These are phyloP conservation scores for Aspergillus pseudoterreus DNA, from an alignment of 2,329 filamentous ascomycete genomes.

Conservation along the genomic window DNA sequence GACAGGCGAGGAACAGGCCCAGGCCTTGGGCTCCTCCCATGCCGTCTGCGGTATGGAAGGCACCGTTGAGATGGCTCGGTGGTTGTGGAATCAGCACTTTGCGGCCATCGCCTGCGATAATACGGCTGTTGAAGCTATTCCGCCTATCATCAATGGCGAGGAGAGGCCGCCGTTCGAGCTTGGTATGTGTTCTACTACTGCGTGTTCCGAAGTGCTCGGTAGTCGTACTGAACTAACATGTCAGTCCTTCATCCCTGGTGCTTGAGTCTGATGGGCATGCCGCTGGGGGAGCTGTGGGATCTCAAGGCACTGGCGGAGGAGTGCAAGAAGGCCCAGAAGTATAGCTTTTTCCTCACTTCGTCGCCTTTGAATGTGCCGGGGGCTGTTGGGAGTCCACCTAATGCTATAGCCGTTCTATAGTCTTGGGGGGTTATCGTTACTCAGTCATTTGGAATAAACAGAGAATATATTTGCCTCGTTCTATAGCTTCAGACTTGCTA, in stretches of 20 bases:
- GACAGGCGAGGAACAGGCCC: slow-evolving; percentile 13
- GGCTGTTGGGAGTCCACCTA: slow-evolving; percentile 30
- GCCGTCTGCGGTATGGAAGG: slow-evolving; percentile 42
- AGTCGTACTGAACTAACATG: neutral
- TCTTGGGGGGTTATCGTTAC: neutral
- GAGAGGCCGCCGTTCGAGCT: slow-evolving; percentile 12
- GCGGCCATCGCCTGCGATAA: slow-evolving; percentile 26
- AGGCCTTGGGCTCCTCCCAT: slow-evolving; percentile 5
- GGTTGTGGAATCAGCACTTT: slow-evolving; percentile 56
- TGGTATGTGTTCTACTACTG: neutral
- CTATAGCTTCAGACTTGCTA: neutral
- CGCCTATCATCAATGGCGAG: slow-evolving; percentile 14
- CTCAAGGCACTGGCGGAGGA: slow-evolving; percentile 38
- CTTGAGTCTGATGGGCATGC: slow-evolving; percentile 40
- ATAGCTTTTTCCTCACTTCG: slow-evolving; percentile 44
- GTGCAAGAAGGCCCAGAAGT: slow-evolving; percentile 36
- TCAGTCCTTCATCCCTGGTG: slow-evolving; percentile 39
- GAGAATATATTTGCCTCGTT: neutral
- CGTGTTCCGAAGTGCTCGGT: too few relatives aligned
- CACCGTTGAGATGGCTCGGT: slow-evolving; percentile 46
- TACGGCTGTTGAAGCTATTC: slow-evolving; percentile 23
- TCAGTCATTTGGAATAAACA: neutral
- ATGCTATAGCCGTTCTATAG: slow-evolving; percentile 23
- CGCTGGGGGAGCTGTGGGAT: slow-evolving; percentile 47
- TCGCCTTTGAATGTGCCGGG: slow-evolving; percentile 43